phyloP scores from a whole-genome alignment of 2,329 filamentous ascomycete species.

The Botrytis porri region DNA sequence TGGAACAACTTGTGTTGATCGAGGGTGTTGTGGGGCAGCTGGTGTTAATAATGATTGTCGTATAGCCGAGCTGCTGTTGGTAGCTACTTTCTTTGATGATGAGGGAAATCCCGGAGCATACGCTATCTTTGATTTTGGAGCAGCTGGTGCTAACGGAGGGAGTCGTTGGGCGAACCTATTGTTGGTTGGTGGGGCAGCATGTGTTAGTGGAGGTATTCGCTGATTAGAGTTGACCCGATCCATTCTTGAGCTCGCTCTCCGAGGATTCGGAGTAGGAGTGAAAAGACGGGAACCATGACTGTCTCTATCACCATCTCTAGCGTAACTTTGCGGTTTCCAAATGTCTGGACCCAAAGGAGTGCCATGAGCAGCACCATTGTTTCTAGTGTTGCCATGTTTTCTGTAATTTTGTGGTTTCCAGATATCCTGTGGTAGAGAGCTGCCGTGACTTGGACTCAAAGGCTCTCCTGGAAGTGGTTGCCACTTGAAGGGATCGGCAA shows the following conservation, averaged over 20 bases:
- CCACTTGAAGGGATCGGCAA: background rate
- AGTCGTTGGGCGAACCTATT: background rate
- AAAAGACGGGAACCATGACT: background rate
- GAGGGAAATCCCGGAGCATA: background rate
- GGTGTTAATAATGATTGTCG: background rate
- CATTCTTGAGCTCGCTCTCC: background rate
- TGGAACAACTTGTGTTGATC: fast-evolving
- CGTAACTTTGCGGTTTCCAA: background rate
- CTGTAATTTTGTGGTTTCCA: background rate
- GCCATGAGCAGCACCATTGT: background rate
- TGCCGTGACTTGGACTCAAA: background rate
- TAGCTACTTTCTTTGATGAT: background rate
- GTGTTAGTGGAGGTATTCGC: background rate
- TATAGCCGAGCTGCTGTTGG: background rate
- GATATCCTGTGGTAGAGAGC: background rate
- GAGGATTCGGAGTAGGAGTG: background rate
- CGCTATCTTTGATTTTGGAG: background rate
- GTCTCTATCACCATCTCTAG: background rate
- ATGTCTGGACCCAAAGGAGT: background rate
- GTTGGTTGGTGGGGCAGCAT: background rate
- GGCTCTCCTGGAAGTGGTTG: background rate
- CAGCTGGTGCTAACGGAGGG: background rate
- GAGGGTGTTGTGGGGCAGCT: too few relatives aligned
- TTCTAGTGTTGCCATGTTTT: background rate
- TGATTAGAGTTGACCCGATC: background rate